phyloP scores from a whole-genome alignment of 1,139 yeast genomes.

The Saccharomycopsis hybrid region DNA sequence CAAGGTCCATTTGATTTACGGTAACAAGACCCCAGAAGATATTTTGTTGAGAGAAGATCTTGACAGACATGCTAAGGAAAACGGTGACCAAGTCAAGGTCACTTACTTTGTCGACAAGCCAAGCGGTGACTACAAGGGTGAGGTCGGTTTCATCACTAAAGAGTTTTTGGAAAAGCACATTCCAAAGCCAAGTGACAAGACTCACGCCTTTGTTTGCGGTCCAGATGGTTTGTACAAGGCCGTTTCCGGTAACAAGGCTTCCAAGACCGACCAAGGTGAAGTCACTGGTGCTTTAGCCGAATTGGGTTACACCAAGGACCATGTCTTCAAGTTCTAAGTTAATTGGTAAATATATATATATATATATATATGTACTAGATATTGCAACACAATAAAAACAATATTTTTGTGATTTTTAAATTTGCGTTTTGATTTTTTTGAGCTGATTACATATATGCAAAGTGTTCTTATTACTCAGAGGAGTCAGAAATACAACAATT shows the following conservation, averaged over 20 bases:
- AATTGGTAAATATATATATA: too few species aligned
- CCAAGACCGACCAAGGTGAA: conserved; percentile 94
- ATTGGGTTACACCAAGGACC: conserved; percentile 79
- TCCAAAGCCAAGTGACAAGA: conserved; percentile 52
- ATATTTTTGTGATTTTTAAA: too few species aligned
- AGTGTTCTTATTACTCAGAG: too few species aligned
- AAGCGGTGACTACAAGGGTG: conserved; percentile 43
- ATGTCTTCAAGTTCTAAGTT: conserved; percentile 77
- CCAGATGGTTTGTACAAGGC: conserved; percentile 84
- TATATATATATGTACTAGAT: too few species aligned
- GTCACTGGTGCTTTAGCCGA: conserved; percentile 82
- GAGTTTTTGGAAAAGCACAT: conserved; percentile 54
- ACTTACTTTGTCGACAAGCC: conserved; percentile 76
- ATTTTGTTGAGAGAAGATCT: conserved; percentile 74
- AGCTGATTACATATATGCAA: too few species aligned
- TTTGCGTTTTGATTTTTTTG: too few species aligned
- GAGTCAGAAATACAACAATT: too few species aligned
- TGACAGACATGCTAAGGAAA: conserved; percentile 58
- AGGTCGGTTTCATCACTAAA: conserved; percentile 65
- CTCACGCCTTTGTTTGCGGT: conserved; percentile 83
- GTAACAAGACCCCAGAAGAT: conserved; percentile 71
- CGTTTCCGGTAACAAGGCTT: conserved; percentile 75
- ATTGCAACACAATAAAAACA: too few species aligned
- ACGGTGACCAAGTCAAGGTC: conserved; percentile 71
- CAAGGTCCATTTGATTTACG: conserved; percentile 65